Evolutionary conservation across 805 yeast species (phyloP), one percentile per base, ranked within the genome.

Genomic region (Hanseniaspora guilliermondii): DNA sequence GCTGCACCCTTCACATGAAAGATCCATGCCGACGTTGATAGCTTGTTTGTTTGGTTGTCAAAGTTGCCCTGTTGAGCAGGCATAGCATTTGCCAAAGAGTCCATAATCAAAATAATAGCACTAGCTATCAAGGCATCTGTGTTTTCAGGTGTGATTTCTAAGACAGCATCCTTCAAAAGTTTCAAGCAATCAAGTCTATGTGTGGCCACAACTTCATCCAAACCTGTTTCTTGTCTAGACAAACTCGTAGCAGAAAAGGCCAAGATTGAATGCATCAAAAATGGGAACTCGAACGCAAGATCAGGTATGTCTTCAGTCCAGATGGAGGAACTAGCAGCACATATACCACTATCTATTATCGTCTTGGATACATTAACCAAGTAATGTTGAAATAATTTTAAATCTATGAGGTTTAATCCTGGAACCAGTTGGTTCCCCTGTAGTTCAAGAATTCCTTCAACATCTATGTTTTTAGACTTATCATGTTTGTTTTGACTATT

Each of bases 1-100:
- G 96, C 96, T 0, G 97, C 96, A 33, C 97, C 97, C 61, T 93
- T 85, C 12, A 91, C 96, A 63, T 91, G 97, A 72, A 87, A 93
- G 55, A 91, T 82, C 97, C 97, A 91, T 0, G 97, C 95, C 3
- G 93, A 82, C 2, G 97, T 89, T 1, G 96, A 95, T 6, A 39
- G 36, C n/a, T 16, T 45, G 9, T 30, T 32, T 70, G 68, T 45
- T 68, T 64, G 25, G 12, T 41, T 17, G 5, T 30, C 35, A 5
- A 35, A 36, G 6, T 21, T 9, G 4, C 38, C 40, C 14, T 55
- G 42, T 2, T 53, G 32, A 1, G 24, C 58, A 22, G 60, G 45
- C 79, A 95, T 78, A 0, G 96, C 97, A 67, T 89, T 89, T 3
- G 97, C 97, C 59, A 87, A 71, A 0, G 97, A 86, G 65, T 91